Evolutionary conservation across 2,329 filamentous ascomycete genomes (phyloP), one percentile per base, ranked within the genome.

Genomic region (Alternaria triticimaculans): DNA sequence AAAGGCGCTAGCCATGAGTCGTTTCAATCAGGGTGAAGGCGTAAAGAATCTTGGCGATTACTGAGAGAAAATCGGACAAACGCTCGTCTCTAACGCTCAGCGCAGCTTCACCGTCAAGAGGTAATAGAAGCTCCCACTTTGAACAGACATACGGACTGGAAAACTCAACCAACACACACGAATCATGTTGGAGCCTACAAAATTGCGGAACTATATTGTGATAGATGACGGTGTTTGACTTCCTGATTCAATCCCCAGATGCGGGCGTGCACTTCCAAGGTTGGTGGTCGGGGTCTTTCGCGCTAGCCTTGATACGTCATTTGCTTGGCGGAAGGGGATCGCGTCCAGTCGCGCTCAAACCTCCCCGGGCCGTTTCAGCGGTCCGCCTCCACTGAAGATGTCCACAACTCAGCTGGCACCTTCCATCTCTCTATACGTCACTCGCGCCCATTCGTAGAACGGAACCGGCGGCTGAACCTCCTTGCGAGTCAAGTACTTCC

Each of bases 361-460:
- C 44, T n/a, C 26, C 26, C 21, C 21, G 21, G 21, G 21, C 28
- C 12, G 12, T 30, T 2, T 20, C 30, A 33, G 30, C 30, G 14
- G 6, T 41, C 15, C 37, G 37, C 37, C 37, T 41, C 37, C 37
- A 1, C 37, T 1, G 1, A 26, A 20, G 2, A 5, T 44, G 4
- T 5, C 41, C 20, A 33, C 4, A 26, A 20, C 23, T 55, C 20
- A 55, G 53, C 37, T 55, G 23, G 23, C 53, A 44, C 14, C 53
- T 53, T 56, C 50, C 33, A 1, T 55, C 44, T 65, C 62, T 12
- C 41, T 55, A 37, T 66, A 55, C 4, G 56, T 58, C 23, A 55
- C 63, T 43, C 68, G 61, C 11, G 70, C 68, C 70, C 70, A 72
- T 43, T 64, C 64, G 56, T 72, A 72, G 33, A 69, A 71, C 2